phyloP scores from a whole-genome alignment of 495 filamentous ascomycete species.

The Cenococcum geophilum region DNA sequence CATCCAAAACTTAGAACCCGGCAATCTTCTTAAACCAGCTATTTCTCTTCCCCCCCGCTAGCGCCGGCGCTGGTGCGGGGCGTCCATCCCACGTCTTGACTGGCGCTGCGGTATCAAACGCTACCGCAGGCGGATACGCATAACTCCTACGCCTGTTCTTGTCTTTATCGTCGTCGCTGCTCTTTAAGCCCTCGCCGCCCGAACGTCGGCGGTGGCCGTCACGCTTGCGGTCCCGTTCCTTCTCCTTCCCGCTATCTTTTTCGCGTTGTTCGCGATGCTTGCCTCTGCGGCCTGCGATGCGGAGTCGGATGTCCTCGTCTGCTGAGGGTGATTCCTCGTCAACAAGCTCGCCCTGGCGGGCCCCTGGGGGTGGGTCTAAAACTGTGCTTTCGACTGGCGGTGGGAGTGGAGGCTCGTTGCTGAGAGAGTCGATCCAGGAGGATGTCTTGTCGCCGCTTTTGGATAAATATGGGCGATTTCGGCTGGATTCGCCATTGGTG shows the following conservation, averaged over 20 bases:
- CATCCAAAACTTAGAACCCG: slow-evolving; percentile 3
- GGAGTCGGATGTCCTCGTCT: slow-evolving; percentile 25
- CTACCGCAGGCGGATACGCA: slow-evolving; percentile 11
- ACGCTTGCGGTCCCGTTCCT: slow-evolving; percentile 12
- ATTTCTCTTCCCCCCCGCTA: slow-evolving; percentile 24
- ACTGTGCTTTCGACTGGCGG: slow-evolving; percentile 31
- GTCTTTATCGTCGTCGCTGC: slow-evolving; percentile 13
- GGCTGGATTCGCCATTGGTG: slow-evolving; percentile 2
- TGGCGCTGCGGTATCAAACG: slow-evolving; percentile 17
- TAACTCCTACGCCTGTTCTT: slow-evolving; percentile 26
- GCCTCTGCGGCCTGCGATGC: slow-evolving; percentile 22
- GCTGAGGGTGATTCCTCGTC: slow-evolving; percentile 26
- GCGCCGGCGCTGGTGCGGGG: slow-evolving; percentile 6
- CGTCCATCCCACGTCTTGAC: slow-evolving; percentile 27
- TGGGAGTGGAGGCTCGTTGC: slow-evolving; percentile 28
- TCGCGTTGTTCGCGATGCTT: slow-evolving; percentile 4
- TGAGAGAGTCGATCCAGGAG: slow-evolving; percentile 31
- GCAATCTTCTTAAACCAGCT: slow-evolving; percentile 35
- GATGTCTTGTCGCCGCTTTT: slow-evolving; percentile 33
- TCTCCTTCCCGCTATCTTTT: slow-evolving; percentile 4
- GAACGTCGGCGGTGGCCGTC: slow-evolving; percentile 7
- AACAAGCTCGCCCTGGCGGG: slow-evolving; percentile 10
- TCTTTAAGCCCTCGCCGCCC: not conserved
- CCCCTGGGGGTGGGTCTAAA: slow-evolving; percentile 16
- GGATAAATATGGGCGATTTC: slow-evolving; percentile 25